These are phyloP conservation scores for Pichia sp. DNA, from an alignment of 1,139 yeast genomes.

Conservation along the genomic window DNA sequence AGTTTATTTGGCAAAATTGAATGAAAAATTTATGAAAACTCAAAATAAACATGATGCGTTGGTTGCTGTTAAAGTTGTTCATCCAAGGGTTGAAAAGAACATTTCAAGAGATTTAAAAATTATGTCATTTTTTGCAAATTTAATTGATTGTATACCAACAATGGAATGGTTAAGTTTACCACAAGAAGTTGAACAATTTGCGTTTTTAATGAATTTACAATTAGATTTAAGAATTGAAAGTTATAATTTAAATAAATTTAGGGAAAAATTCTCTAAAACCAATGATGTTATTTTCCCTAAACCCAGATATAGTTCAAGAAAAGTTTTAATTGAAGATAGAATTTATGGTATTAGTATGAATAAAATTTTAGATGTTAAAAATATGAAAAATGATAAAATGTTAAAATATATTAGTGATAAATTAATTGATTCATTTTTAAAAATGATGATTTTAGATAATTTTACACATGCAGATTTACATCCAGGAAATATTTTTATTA, in stretches of 20 bases:
- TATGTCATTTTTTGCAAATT: slow-evolving; percentile 72
- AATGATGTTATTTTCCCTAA: slow-evolving; percentile 75
- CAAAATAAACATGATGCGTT: slow-evolving; percentile 38
- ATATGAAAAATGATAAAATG: slow-evolving; percentile 43
- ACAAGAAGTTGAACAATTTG: slow-evolving; percentile 86
- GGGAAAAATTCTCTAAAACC: slow-evolving; percentile 52
- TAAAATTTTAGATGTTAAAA: slow-evolving; percentile 44
- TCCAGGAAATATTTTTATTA: slow-evolving; percentile 88
- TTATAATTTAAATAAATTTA: slow-evolving; percentile 64
- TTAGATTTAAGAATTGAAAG: slow-evolving; percentile 88
- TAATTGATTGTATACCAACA: slow-evolving; percentile 71
- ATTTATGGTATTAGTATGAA: slow-evolving; percentile 81
- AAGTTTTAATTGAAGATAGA: slow-evolving; percentile 80
- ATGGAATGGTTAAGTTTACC: slow-evolving; percentile 98
- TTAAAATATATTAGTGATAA: slow-evolving; percentile 79
- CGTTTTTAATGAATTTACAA: slow-evolving; percentile 80
- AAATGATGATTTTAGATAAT: slow-evolving; percentile 87
- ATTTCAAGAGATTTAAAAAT: slow-evolving; percentile 78
- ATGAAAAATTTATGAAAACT: slow-evolving; percentile 37
- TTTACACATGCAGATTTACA: slow-evolving; percentile 95
- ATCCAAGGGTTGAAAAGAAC: slow-evolving; percentile 70
- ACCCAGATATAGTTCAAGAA: slow-evolving; percentile 65
- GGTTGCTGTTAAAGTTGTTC: slow-evolving; percentile 89
- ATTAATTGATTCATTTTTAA: slow-evolving; percentile 83
- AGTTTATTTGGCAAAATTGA: slow-evolving; percentile 73